phyloP scores from a whole-genome alignment of 495 filamentous ascomycete genomes.

The Penicillium paradoxum region DNA sequence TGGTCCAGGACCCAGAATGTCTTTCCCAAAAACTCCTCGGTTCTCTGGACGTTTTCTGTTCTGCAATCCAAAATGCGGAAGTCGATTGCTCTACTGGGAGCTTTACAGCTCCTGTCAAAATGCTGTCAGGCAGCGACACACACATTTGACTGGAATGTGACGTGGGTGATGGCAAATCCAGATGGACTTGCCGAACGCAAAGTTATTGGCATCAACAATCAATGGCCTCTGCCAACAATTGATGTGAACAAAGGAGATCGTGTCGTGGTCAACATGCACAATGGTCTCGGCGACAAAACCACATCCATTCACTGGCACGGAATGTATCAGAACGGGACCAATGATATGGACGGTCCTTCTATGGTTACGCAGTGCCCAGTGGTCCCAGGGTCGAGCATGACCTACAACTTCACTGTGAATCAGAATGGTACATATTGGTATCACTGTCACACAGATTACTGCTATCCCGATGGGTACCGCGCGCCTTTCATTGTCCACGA shows the following conservation, averaged over 20 bases:
- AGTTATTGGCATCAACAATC: slow-evolving; percentile 73
- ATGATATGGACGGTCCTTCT: slow-evolving; percentile 69
- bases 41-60: no score
- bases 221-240: slow-evolving; percentile 74
- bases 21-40: no score
- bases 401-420: slow-evolving; percentile 74
- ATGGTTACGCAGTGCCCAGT: slow-evolving; percentile 66
- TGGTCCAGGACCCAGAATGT: no score
- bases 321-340: slow-evolving; percentile 64
- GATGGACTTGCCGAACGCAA: slow-evolving; percentile 62
- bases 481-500: slow-evolving; percentile 70
- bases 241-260: slow-evolving; percentile 65
- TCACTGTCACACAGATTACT: slow-evolving; percentile 63
- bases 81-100: no score
- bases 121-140: neutral
- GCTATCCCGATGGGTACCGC: slow-evolving; percentile 73
- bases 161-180: slow-evolving; percentile 76
- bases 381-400: slow-evolving; percentile 57
- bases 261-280: slow-evolving; percentile 66
- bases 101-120: neutral
- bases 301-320: slow-evolving; percentile 79
- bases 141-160: slow-evolving; percentile 72
- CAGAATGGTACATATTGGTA: slow-evolving; percentile 82
- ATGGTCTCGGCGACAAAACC: slow-evolving; percentile 64
- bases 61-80: no score